Base-by-base conservation (phyloP, 2,329 filamentous ascomycete species). In the Alternaria triticimaculans region DNA sequence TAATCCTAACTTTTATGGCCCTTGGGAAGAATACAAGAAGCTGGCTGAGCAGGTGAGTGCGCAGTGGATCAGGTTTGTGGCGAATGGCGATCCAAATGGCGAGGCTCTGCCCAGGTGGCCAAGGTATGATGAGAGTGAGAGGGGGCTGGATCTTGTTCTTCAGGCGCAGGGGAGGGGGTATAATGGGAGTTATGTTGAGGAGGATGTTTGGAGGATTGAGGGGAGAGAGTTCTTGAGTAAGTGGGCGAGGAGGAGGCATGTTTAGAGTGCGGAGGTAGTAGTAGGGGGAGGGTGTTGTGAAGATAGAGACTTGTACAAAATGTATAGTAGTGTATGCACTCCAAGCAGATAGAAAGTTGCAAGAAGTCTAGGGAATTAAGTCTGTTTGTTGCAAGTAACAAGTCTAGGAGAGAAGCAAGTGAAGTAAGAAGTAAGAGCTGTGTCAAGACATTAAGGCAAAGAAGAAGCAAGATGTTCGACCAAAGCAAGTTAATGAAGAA, bases 51-150 rank as follows among this genome's bases (percentile, higher is more conserved):
- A 82, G 46, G 83, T 85, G 81, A 81, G 79, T 66, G 78, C 76
- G 51, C 79, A 76, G 61, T 85, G 83, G 84, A 78, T 82, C 0
- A 74, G 75, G 2, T 85, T 85, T 68, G 78, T 85, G n/a, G 67
- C 78, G 51, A 63, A 64, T 0, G 77, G 73, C 61, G 80, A 68
- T 69, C 80, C 71, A 65, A 84, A 76, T 80, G 82, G 45, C 25
- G 62, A 65, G n/a, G 74, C 56, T 6, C 65, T 69, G 72, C 76
- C 70, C 28, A 63, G 67, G 3, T 85, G 83, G 83, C 82, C 82
- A 2, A 63, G 63, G 55, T 85, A 85, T 63, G 71, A 64, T 15
- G 64, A 64, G 2, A 69, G 73, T 5, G 82, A 62, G 1, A 69
- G 72, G 3, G 82, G 82, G 3, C 50, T 80, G 69, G 78, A 84